These are phyloP conservation scores for Fusarium floridanum DNA, from an alignment of 2,329 filamentous ascomycete genomes.

Conservation along the genomic window DNA sequence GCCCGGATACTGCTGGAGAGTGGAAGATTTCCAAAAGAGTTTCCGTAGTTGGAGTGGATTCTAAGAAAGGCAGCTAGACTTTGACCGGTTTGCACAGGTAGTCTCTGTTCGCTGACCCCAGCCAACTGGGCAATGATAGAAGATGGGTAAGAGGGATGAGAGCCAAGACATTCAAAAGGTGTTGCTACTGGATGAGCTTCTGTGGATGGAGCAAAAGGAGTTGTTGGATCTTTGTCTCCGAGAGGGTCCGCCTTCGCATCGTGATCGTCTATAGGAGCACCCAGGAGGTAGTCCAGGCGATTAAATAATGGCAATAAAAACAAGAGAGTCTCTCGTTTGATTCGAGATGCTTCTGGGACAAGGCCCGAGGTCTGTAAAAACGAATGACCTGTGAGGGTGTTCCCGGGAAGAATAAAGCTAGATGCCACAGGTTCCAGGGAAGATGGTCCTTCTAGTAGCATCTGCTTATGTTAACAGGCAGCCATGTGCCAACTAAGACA, in stretches of 20 bases:
- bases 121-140: rapidly evolving
- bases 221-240: not conserved
- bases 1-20: slow-evolving; percentile 5
- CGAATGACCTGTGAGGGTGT: not conserved
- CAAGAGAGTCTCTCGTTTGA: not conserved
- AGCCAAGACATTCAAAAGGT: too few relatives aligned
- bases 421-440: not conserved
- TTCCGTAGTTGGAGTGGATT: not conserved
- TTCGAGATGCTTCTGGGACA: not conserved
- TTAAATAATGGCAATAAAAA: not conserved
- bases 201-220: too few relatives aligned
- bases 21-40: slow-evolving; percentile 13
- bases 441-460: not conserved
- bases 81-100: not conserved
- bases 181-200: too few relatives aligned
- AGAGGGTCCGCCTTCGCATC: rapidly evolving
- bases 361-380: not conserved
- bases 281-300: not conserved
- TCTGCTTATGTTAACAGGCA: not conserved
- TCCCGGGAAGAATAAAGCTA: not conserved
- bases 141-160: rapidly evolving
- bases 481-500: not conserved
- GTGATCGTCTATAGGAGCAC: not conserved
- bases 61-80: rapidly evolving
- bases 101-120: rapidly evolving